phyloP scores from a whole-genome alignment of 176 grass and related monocot genomes.

The Saccharum officinarum region DNA sequence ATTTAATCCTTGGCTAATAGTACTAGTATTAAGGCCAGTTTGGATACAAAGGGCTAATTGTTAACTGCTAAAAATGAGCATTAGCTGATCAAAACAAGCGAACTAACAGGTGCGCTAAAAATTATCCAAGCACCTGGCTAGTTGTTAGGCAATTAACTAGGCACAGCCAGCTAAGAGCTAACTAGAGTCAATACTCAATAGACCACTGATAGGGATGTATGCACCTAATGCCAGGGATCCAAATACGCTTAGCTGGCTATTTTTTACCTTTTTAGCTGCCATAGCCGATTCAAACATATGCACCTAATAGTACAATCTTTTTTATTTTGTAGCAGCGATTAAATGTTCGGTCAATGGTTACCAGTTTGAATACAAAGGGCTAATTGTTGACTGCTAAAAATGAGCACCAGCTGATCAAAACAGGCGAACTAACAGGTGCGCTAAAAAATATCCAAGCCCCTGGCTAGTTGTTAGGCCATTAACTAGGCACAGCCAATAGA shows the following conservation, averaged over 20 bases:
- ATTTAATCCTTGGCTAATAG: not conserved
- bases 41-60: not conserved
- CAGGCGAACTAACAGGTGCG: too few species aligned
- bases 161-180: not conserved
- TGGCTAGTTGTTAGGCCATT: not conserved
- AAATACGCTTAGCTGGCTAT: not conserved
- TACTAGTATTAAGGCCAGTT: not conserved
- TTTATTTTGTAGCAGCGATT: too few species aligned
- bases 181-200: not conserved
- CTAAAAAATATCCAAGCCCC: not conserved
- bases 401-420: not conserved
- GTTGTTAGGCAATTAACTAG: not conserved
- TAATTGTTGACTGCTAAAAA: not conserved
- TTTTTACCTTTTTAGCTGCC: not conserved
- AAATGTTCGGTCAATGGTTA: not conserved
- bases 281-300: not conserved
- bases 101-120: not conserved
- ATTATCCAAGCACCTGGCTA: not conserved
- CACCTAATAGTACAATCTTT: not conserved
- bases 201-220: not conserved
- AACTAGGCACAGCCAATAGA: not conserved
- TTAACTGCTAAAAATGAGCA: not conserved
- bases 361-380: not conserved
- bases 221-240: not conserved
- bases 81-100: not conserved